Percentiles rank a stretch among this genome's conserved stretches.
These are phyloP conservation scores for Solanum peruvianum DNA, from an alignment of 257 asterid species.

Conservation along the genomic window DNA sequence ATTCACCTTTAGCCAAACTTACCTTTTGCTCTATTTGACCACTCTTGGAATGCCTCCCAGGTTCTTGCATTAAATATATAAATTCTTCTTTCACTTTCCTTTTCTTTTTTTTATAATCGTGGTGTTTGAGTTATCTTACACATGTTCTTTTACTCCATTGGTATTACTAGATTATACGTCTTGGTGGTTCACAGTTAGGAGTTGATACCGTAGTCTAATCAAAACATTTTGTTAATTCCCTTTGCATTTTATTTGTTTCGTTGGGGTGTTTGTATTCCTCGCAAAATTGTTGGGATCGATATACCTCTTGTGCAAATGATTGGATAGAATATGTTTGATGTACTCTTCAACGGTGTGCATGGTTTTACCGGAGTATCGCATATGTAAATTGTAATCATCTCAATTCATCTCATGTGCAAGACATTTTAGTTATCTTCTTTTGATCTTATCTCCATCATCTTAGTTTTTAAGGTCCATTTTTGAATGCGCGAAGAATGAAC, in stretches of 20 bases:
- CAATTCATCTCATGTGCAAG: not conserved
- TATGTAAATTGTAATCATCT: not conserved
- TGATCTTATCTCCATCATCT: not conserved
- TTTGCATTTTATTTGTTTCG: not conserved
- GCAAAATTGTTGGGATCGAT: not conserved
- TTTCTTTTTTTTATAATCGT: fast-evolving
- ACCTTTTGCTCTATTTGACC: conserved; percentile 72
- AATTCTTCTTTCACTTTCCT: not conserved
- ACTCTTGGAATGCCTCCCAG: conserved; percentile 65
- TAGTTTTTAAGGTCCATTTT: too few relatives aligned
- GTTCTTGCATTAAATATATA: not conserved
- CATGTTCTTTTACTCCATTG: not conserved
- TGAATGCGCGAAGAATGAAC: too few relatives aligned
- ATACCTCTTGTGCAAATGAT: not conserved
- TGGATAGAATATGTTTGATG: not conserved
- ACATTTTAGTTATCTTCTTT: not conserved
- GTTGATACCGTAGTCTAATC: not conserved
- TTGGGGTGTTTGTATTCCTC: not conserved
- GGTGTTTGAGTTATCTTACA: not conserved
- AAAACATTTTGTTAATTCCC: not conserved
- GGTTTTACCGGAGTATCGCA: not conserved
- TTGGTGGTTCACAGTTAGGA: not conserved
- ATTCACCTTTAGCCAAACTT: not conserved
- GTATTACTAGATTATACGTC: not conserved
- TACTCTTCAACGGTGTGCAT: not conserved